Evolutionary conservation across 768 basidiomycete species (phyloP), one percentile per base, ranked within the genome.

Genomic region (Tricholoma hemisulphureum): DNA sequence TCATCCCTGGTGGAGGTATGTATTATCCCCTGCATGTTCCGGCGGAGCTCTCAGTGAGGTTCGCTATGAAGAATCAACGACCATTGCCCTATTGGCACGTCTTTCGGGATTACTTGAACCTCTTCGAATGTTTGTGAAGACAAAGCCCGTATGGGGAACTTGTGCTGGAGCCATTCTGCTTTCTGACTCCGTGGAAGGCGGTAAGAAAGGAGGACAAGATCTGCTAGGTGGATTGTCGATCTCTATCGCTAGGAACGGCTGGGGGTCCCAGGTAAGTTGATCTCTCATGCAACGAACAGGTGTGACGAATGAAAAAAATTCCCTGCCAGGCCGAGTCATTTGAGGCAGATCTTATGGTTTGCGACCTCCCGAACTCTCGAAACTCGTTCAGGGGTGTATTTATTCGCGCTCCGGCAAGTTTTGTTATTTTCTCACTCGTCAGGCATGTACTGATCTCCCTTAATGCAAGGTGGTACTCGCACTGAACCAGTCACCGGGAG

Each of bases 121-220:
- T 6, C 77, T 98, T 4, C 79, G 83, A 34, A 79, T 83, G 34
- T 95, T 95, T 61, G 77, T 87, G n/a, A 76, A 77, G 61, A 69
- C 66, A 1, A 93, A 89, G 67, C 86, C 93, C 0, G 83, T 95
- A 2, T 98, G 94, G 94, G 95, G 95, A 2, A 97, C 94, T 0
- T 98, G 95, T 71, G 95, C 95, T 0, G 95, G 96, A 10, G 95
- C 95, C 37, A 97, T 98, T 53, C 77, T 98, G 18, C 82, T 98
- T 46, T 83, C 94, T 2, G 80, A 87, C 61, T 74, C 79, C 11
- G 83, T 93, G 2, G 83, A 87, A 43, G 88, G 89, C 43, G 83
- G 86, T 3, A 94, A 93, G 76, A 87, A 86, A 65, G 91, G 90
- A 28, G 93, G 93, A 1, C 94, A 96, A 70, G 91, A 95, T 63